Base-by-base conservation (phyloP, 441 rosid species). In the Iberis amara region DNA sequence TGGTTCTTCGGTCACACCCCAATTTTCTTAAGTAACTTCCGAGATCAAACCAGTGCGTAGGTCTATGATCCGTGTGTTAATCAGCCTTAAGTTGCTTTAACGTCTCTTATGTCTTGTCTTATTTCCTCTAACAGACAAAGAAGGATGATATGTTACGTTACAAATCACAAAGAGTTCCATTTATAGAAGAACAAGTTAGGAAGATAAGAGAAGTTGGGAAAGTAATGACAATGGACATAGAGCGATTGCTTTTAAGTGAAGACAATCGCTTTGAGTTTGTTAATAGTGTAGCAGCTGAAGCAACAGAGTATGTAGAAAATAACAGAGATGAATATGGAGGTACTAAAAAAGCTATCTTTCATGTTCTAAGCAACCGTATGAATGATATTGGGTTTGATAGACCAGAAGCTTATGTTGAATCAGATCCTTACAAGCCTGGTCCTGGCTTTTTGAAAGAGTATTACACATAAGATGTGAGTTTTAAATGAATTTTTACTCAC, bases 121-220 rank as follows among this genome's bases (percentile, higher is more conserved):
- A n/a, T n/a, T n/a, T n/a, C n/a, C n/a, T n/a, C n/a, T n/a, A n/a
- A n/a, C 74, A 85, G 97, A 68, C 83, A 0, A 89, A 81, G 82
- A 80, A 81, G 68, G 96, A 89, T 47, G 92, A 83, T 44, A 67
- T 81, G 82, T 52, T 73, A 73, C 68, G 71, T 50, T 79, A 73
- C 68, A 71, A 72, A 33, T 2, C 79, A 76, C 83, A 74, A 39
- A 71, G 96, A 65, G 68, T 76, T 47, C 95, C 96, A 2, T 85
- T 88, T 72, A 73, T 89, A 7, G 95, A 89, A 76, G 96, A 85
- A 74, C 89, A 79, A 53, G 83, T 73, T 52, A 76, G 95, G 78
- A 76, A 76, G 71, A 57, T 89, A 12, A 61, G 42, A 55, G 95
- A 85, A 48, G 75, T 64, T 6, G 89, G 86, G 11, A 76, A 79